Base-by-base conservation (phyloP, 257 asterid species). In the Ophiorrhiza pumila region DNA sequence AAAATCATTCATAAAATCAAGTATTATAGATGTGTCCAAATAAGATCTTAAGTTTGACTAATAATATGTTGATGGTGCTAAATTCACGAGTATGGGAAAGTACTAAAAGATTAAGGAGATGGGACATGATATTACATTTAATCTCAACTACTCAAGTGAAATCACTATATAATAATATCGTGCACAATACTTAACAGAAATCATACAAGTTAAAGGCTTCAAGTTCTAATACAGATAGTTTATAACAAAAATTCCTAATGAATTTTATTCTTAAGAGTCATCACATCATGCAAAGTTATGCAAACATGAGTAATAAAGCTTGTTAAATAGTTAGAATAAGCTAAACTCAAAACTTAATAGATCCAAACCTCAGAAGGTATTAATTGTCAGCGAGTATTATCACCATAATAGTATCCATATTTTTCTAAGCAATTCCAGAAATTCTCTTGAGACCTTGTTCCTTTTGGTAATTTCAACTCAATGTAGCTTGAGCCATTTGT, bases 351-450 rank as follows among this genome's bases (percentile, higher is more conserved):
- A 45, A 53, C 1, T 32, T 55, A 39, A 43, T 29, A 64, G 45
- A 78, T 72, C 43, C 74, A 55, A 76, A 94, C 99, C 98, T 94
- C 99, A 60, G 90, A 83, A 71, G 99, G 90, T 75, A 94, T 97
- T 85, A 94, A 79, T 5, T 95, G 82, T 56, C 99, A 87, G 73
- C 89, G 73, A 80, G 66, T 46, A 58, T 55, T 68, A 47, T 82
- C 70, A 74, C 97, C 92, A 73, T 88, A 87, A 71, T 86, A 89
- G 82, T 85, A 94, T 37, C 99, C 99, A 86, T 88, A 91, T 77
- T 80, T 90, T 55, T 83, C 91, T 74, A 94, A 73, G 84, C 91
- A 94, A 58, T 65, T 80, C 99, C 99, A 94, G 64, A 64, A 59
- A 55, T 85, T 88, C 7, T 83, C 89, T 52, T 12, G 75, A 25